phyloP scores from a whole-genome alignment of 2,329 filamentous ascomycete species.

The Aureobasidium sp. region DNA sequence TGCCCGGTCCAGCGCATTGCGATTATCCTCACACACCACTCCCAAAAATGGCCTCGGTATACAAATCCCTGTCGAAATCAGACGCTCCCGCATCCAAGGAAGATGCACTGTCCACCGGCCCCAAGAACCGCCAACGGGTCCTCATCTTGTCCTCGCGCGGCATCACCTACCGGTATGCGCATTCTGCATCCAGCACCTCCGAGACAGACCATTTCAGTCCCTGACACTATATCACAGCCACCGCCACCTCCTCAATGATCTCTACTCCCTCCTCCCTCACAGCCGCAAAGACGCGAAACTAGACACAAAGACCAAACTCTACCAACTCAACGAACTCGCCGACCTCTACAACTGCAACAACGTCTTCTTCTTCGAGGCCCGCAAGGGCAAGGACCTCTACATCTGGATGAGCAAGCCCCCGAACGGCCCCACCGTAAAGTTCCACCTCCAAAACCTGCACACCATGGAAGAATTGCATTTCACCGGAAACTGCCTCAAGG shows the following conservation, averaged over 20 bases:
- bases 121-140: slow-evolving; percentile 53
- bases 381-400: slow-evolving; percentile 92
- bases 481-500: slow-evolving; percentile 93
- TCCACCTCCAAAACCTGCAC: slow-evolving; percentile 72
- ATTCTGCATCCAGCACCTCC: background rate
- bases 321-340: slow-evolving; percentile 68
- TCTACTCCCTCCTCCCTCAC: slow-evolving; percentile 83
- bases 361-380: slow-evolving; percentile 88
- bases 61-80: slow-evolving; percentile 46
- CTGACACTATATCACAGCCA: slow-evolving; percentile 51
- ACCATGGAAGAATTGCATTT: slow-evolving; percentile 97
- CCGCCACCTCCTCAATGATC: slow-evolving; percentile 84
- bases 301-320: slow-evolving; percentile 84
- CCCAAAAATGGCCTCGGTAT: slow-evolving; percentile 47
- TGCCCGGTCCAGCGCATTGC: slow-evolving; percentile 5
- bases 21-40: background rate
- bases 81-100: slow-evolving; percentile 29
- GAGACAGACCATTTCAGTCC: no score
- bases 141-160: slow-evolving; percentile 88
- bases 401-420: slow-evolving; percentile 88
- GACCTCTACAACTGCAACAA: slow-evolving; percentile 92
- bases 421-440: slow-evolving; percentile 67
- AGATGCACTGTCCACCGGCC: slow-evolving; percentile 25
- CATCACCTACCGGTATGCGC: slow-evolving; percentile 70
- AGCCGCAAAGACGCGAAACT: slow-evolving; percentile 92